Conservation (phyloP, 2,329 filamentous ascomycete species). For the Rutstroemia sp. region DNA sequence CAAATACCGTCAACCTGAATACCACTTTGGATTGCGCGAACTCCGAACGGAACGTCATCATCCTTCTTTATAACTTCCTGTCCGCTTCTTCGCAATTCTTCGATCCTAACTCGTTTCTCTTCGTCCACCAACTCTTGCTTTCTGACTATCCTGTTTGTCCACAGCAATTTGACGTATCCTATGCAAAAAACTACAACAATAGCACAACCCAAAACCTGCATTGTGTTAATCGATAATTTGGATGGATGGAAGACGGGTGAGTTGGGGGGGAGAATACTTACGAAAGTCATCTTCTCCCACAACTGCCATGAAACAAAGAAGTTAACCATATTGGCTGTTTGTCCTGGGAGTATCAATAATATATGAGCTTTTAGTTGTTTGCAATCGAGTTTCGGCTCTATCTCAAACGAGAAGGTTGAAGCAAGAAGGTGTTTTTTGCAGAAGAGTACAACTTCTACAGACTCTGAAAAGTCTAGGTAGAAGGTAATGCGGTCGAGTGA, state of each 20-base stretch:
- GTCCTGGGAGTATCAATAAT: background rate
- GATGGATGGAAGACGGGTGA: background rate
- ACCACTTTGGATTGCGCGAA: slow-evolving; percentile 76
- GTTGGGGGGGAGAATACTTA: slow-evolving; percentile 40
- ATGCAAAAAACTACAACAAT: slow-evolving; percentile 64
- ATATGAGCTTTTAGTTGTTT: background rate
- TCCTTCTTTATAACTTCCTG: slow-evolving; percentile 28
- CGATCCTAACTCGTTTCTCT: slow-evolving; percentile 49
- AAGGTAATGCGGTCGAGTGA: background rate
- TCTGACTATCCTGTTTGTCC: slow-evolving; percentile 46
- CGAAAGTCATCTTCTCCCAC: slow-evolving; percentile 88
- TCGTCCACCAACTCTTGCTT: slow-evolving; percentile 59
- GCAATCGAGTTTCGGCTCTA: background rate
- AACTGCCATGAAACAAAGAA: slow-evolving; percentile 68
- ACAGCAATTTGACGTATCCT: slow-evolving; percentile 61
- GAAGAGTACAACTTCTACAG: too few relatives aligned
- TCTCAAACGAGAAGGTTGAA: background rate
- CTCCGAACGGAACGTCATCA: slow-evolving; percentile 73
- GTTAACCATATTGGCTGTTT: slow-evolving; percentile 19
- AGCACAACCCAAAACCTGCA: slow-evolving; percentile 61
- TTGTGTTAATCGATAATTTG: slow-evolving; percentile 3
- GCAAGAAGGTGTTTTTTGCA: background rate
- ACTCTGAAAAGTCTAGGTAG: background rate
- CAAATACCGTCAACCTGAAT: slow-evolving; percentile 81
- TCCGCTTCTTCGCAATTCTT: slow-evolving; percentile 48